Evolutionary conservation across 208 protist species (phyloP).

Genomic region (Acanthamoeba quina): DNA sequence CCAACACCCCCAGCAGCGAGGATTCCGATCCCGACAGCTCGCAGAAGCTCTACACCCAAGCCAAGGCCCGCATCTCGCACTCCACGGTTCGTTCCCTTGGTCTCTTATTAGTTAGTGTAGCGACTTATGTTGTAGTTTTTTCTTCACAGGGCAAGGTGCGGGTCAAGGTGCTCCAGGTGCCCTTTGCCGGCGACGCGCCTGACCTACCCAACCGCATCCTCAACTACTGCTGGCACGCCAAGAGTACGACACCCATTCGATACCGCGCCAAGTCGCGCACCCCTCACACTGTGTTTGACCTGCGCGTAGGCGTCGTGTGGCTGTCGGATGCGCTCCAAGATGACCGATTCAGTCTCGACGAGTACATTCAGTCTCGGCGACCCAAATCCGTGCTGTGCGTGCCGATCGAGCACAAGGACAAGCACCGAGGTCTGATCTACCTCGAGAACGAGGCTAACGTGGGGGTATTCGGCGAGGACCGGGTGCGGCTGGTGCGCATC

Average conservation of each 20-base stretch:
- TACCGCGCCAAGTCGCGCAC: background rate
- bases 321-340: background rate
- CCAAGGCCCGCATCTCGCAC: background rate
- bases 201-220: conserved; percentile 36
- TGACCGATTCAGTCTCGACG: conserved; percentile 12
- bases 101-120: background rate
- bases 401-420: background rate
- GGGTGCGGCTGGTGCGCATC: background rate
- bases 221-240: conserved; percentile 70
- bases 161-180: conserved; percentile 10
- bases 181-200: background rate
- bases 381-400: conserved; percentile 40
- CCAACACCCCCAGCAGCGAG: background rate
- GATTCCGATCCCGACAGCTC: background rate
- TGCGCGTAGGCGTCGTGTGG: background rate
- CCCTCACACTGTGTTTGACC: too few species aligned
- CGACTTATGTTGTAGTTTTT: background rate
- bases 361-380: background rate
- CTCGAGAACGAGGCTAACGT: background rate
- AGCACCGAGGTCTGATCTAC: conserved; percentile 10
- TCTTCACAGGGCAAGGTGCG: background rate
- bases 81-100: background rate
- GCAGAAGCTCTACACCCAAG: background rate
- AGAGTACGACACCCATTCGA: background rate
- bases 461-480: conserved; percentile 3